phyloP scores from a whole-genome alignment of 2,329 filamentous ascomycete species.

The Ceratocystis lukuohia region DNA sequence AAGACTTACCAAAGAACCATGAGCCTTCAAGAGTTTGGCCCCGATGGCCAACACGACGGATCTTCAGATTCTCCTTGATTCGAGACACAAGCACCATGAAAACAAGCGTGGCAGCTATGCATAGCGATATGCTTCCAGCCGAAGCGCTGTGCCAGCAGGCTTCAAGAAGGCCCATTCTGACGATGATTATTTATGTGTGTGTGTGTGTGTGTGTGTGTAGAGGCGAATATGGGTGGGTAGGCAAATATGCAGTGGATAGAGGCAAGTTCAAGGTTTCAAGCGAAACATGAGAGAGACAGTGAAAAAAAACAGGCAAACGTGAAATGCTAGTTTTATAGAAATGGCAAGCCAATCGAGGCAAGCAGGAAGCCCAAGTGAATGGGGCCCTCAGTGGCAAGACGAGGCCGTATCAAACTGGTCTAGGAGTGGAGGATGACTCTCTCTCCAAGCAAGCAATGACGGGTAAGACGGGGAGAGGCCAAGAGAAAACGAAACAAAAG shows the following conservation, averaged over 20 bases:
- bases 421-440: too few relatives aligned
- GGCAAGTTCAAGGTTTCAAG: background rate
- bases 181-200: background rate
- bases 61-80: slow-evolving; percentile 32
- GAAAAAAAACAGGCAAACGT: background rate
- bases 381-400: too few relatives aligned
- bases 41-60: slow-evolving; percentile 9
- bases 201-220: background rate
- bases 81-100: background rate
- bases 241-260: background rate
- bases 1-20: slow-evolving; percentile 6
- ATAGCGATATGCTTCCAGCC: background rate
- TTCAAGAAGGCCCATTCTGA: slow-evolving; percentile 5
- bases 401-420: too few relatives aligned
- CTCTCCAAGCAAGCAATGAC: too few relatives aligned
- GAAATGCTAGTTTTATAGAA: background rate
- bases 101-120: background rate
- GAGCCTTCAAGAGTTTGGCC: background rate
- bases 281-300: background rate
- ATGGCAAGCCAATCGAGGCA: background rate
- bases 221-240: background rate
- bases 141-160: background rate
- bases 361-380: background rate
- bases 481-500: background rate
- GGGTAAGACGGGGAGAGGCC: too few relatives aligned